Evolutionary conservation across 805 yeast species (phyloP).

Genomic region (Wickerhamomyces chambardii): DNA sequence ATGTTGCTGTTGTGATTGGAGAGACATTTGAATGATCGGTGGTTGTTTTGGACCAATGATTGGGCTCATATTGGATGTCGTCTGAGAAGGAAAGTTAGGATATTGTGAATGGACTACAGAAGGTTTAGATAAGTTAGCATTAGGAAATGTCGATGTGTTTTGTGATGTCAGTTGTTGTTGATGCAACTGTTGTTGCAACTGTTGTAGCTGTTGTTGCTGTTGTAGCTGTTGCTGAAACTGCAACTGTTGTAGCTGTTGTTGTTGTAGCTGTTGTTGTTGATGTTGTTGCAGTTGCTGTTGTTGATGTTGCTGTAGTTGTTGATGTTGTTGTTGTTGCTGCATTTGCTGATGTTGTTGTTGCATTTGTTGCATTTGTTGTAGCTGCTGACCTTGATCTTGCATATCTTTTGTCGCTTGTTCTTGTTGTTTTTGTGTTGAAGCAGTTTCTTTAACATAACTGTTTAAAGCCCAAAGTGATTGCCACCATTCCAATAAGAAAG

Average conservation of each 20-base stretch:
- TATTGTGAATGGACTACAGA: too few relatives aligned
- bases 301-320: conserved; percentile 1
- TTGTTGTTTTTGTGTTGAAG: conserved; percentile 8
- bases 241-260: not conserved
- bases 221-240: conserved; percentile 3
- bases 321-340: conserved; percentile 7
- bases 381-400: not conserved
- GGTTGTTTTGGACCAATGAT: too few relatives aligned
- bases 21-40: not conserved
- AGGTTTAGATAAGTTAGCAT: too few relatives aligned
- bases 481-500: conserved; percentile 53
- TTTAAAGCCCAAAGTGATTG: conserved; percentile 39
- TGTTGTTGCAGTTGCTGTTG: conserved; percentile 1
- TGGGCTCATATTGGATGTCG: too few relatives aligned
- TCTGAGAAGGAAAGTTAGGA: too few relatives aligned
- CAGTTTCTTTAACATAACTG: conserved; percentile 28
- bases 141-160: too few relatives aligned
- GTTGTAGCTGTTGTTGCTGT: conserved; percentile 6
- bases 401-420: not conserved
- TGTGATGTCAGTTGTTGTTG: conserved; percentile 3
- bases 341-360: conserved; percentile 4
- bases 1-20: not conserved
- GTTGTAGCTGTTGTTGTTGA: conserved; percentile 3
- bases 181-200: too few relatives aligned
- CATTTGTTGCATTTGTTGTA: not conserved